Evolutionary conservation across 2,329 filamentous ascomycete genomes (phyloP).

Genomic region (Fusarium illudens): DNA sequence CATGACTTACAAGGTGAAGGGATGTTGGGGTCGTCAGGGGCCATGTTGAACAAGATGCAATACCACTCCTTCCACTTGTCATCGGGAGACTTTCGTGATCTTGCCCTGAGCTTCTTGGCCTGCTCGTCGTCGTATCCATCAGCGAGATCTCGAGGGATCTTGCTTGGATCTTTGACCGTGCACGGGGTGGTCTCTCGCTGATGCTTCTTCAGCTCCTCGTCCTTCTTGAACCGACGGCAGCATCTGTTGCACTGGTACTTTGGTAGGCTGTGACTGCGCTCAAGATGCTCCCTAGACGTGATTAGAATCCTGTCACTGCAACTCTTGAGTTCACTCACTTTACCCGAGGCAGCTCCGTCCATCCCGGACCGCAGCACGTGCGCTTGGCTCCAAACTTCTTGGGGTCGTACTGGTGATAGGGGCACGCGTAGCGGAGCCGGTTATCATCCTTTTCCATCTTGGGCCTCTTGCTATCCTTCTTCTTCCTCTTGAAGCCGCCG

Average conservation of each 20-base stretch:
- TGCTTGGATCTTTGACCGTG: conserved; percentile 24
- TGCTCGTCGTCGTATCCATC: conserved; percentile 39
- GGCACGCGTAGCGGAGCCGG: conserved; percentile 46
- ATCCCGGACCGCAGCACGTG: conserved; percentile 40
- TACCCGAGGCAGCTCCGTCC: conserved; percentile 31
- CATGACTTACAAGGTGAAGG: conserved; percentile 38
- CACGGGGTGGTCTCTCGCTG: conserved; percentile 31
- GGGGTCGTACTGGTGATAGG: conserved; percentile 49
- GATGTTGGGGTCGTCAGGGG: conserved; percentile 23
- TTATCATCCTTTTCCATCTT: conserved; percentile 46
- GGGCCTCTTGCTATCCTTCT: conserved; percentile 47
- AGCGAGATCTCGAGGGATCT: conserved; percentile 16
- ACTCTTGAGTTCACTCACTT: conserved; percentile 31
- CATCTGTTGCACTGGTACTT: conserved; percentile 35
- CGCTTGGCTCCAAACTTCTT: conserved; percentile 31
- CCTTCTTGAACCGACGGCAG: conserved; percentile 24
- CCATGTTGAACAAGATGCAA: conserved; percentile 28
- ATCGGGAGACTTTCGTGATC: background rate
- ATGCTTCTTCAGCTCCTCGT: conserved; percentile 33
- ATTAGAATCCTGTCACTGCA: background rate
- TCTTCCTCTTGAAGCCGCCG: conserved; percentile 44
- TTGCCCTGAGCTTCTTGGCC: conserved; percentile 29
- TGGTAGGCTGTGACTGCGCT: conserved; percentile 32
- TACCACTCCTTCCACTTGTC: conserved; percentile 37
- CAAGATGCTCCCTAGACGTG: conserved; percentile 36